A percentile compares a stretch with the other conserved stretches of the same genome.
These are phyloP conservation scores for Picea sitchensis DNA, from an alignment of 75 land plant genomes.

Conservation along the genomic window DNA sequence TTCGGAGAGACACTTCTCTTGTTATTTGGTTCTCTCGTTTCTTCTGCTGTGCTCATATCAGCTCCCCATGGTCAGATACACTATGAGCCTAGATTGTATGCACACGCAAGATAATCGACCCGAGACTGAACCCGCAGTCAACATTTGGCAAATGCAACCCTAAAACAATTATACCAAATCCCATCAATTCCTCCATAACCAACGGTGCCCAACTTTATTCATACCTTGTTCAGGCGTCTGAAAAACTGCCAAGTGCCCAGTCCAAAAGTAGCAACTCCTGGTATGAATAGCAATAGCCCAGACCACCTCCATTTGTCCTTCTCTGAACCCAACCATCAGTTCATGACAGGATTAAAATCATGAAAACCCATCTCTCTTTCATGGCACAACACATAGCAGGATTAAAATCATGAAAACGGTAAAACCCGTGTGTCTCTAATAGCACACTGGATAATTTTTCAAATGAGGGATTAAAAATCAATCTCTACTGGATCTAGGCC, in stretches of 20 bases:
- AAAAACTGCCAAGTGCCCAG: slow-evolving; percentile 94
- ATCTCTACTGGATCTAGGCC: not conserved
- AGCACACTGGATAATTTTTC: too few relatives aligned
- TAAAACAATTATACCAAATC: not conserved
- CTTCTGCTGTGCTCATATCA: too few relatives aligned
- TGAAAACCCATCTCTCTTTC: too few relatives aligned
- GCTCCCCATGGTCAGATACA: too few relatives aligned
- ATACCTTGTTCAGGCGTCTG: slow-evolving; percentile 77
- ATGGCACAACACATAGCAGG: too few relatives aligned
- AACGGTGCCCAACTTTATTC: not conserved
- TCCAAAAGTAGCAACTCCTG: slow-evolving; percentile 90
- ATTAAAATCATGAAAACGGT: too few relatives aligned
- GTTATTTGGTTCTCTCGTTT: too few relatives aligned
- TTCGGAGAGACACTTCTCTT: not conserved
- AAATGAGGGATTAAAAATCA: not conserved
- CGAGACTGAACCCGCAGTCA: not conserved
- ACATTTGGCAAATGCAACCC: not conserved
- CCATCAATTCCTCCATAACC: not conserved
- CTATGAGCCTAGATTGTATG: too few relatives aligned
- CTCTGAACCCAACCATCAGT: slow-evolving; percentile 18
- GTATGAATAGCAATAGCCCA: slow-evolving; percentile 63
- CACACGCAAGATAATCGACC: too few relatives aligned
- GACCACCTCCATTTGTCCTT: slow-evolving; percentile 49
- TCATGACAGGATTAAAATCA: not conserved
- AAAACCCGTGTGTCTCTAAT: too few relatives aligned